Conservation (phyloP, 306 rosid genomes). For the Prunus mongolica region DNA sequence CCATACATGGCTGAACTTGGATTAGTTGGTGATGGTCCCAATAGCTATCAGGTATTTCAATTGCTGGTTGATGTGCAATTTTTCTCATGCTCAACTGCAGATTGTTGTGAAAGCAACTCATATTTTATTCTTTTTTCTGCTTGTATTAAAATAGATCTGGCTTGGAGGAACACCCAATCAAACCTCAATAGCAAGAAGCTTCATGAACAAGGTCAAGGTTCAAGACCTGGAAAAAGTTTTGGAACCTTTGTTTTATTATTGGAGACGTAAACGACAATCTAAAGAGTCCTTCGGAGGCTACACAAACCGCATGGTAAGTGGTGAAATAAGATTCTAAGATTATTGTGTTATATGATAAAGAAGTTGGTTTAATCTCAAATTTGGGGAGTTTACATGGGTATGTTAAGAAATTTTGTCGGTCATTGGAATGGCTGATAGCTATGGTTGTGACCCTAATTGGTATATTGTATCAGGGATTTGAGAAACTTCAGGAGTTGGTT, state of each 20-base stretch:
- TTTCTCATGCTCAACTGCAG: background rate
- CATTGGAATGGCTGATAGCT: background rate
- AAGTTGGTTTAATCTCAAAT: slow-evolving; percentile 1
- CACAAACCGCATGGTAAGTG: slow-evolving; percentile 70
- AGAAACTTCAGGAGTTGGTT: slow-evolving; percentile 66
- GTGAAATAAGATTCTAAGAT: background rate
- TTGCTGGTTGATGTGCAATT: slow-evolving; percentile 9
- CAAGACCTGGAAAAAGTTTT: slow-evolving; percentile 86
- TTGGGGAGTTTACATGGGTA: background rate
- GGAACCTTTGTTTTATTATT: slow-evolving; percentile 84
- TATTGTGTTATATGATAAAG: background rate
- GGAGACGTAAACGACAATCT: slow-evolving; percentile 88
- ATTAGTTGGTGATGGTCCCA: slow-evolving; percentile 94
- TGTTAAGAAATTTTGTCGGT: background rate
- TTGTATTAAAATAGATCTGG: slow-evolving; percentile 58
- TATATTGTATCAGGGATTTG: slow-evolving; percentile 68
- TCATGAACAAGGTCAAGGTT: slow-evolving; percentile 91
- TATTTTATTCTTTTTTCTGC: background rate
- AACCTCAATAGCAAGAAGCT: slow-evolving; percentile 68
- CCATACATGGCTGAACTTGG: slow-evolving; percentile 99
- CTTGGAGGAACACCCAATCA: slow-evolving; percentile 89
- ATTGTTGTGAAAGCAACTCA: slow-evolving; percentile 4
- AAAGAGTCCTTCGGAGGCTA: slow-evolving; percentile 91
- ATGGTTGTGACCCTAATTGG: slow-evolving; percentile 16
- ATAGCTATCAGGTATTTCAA: slow-evolving; percentile 86